Percentiles rank a stretch among this genome's conserved stretches.
phyloP scores from a whole-genome alignment of 768 basidiomycete species.

The Sistotremastrum suecicum region DNA sequence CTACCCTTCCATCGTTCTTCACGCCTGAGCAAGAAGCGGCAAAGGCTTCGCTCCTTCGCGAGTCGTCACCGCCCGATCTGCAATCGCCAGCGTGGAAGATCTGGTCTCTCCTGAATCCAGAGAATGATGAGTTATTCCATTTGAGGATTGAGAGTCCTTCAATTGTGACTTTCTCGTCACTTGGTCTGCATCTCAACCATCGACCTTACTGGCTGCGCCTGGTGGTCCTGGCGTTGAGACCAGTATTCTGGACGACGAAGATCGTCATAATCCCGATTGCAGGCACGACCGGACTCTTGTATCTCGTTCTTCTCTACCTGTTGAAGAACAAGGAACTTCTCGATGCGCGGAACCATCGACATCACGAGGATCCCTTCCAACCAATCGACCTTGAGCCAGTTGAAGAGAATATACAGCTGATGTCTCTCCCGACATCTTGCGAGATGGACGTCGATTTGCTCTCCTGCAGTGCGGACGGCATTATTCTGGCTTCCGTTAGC shows the following conservation, averaged over 20 bases:
- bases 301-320: constrained; percentile 67
- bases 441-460: constrained; percentile 73
- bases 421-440: constrained; percentile 69
- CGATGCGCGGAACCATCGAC: constrained; percentile 57
- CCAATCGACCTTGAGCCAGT: constrained; percentile 17
- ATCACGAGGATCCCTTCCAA: constrained; percentile 34
- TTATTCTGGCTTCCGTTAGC: constrained; percentile 53
- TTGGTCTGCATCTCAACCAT: constrained; percentile 13
- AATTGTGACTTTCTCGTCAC: constrained; percentile 49
- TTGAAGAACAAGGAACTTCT: constrained; percentile 85
- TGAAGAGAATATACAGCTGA: constrained; percentile 17
- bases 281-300: constrained; percentile 59
- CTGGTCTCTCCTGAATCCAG: constrained; percentile 70
- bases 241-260: constrained; percentile 62
- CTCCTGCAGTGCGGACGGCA: constrained; percentile 54
- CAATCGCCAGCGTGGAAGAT: constrained; percentile 46
- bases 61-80: constrained; percentile 16
- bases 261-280: constrained; percentile 79
- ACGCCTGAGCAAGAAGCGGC: constrained; percentile 8
- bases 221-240: constrained; percentile 35
- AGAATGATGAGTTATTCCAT: constrained; percentile 50
- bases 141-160: constrained; percentile 71
- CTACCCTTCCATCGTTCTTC: constrained; percentile 37
- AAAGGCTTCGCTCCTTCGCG: constrained; percentile 12
- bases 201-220: constrained; percentile 22